Base-by-base conservation (phyloP, 2,329 filamentous ascomycete species). In the Colletotrichum ledebouriae region DNA sequence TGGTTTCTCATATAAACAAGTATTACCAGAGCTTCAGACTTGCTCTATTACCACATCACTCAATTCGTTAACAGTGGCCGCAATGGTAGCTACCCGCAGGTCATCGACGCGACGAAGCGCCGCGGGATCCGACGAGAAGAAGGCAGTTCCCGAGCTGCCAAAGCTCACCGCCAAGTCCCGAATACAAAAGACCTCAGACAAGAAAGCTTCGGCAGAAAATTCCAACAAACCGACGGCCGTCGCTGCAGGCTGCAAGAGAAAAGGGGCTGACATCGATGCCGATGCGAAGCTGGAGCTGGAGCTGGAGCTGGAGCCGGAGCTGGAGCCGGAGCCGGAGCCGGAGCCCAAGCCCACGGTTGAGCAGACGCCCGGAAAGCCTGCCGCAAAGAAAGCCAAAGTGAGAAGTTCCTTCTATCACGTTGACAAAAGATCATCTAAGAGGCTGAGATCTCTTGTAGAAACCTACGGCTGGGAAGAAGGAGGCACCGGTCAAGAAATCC, bases 361-460 rank as follows among this genome's bases (percentile, higher is more conserved):
- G 44, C 59, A 58, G 15, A 33, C 59, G 4, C 41, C 6, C 12
- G 49, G 37, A 6, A 56, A 62, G 39, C 56, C 56, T 3, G 60
- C 60, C 0, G 66, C 62, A 12, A 69, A 69, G 61, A 69, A 66
- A 41, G 49, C 66, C 33, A 69, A 69, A 56, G 66, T 60, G 33
- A 44, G 55, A 20, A 2, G 29, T 15, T 29, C 10, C 5, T 12
- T 2, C 3, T 2, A 20, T 15, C 10, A 15, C 4, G 12, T 10
- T 6, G 0, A 4, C 37, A 13, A 13, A 7, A 22, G 3, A 2
- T n/a, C 4, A 2, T n/a, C 4, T 12, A 12, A 9, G 2, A 9
- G 0, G 15, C 6, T 50, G 20, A 60, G 22, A 15, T 0, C 0
- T 15, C 0, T 20, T 29, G 0, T 4, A 69, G 66, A 69, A 69